These are phyloP conservation scores for Capronia epimyces DNA, from an alignment of 2,329 filamentous ascomycete genomes.

Conservation along the genomic window DNA sequence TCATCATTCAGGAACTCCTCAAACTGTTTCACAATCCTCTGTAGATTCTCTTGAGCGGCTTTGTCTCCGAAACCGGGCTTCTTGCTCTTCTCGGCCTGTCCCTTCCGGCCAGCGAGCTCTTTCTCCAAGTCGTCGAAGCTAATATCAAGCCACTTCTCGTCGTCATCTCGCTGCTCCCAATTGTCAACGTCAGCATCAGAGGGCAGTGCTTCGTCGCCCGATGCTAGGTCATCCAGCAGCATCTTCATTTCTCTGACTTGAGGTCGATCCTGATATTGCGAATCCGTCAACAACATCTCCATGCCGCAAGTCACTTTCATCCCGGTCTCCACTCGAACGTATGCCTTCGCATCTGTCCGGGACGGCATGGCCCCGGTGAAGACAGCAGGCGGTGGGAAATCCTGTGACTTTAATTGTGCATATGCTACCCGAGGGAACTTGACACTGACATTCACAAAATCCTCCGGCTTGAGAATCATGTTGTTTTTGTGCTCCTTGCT, in stretches of 20 bases:
- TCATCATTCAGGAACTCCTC: constrained; percentile 87
- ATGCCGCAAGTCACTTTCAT: constrained; percentile 90
- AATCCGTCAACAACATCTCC: constrained; percentile 72
- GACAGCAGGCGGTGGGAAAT: constrained; percentile 61
- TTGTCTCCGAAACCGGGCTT: constrained; percentile 41
- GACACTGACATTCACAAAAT: constrained; percentile 72
- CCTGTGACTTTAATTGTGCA: constrained; percentile 82
- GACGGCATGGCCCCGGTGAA: constrained; percentile 46
- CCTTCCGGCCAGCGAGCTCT: constrained; percentile 60
- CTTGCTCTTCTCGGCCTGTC: constrained; percentile 22
- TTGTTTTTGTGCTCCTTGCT: constrained; percentile 46
- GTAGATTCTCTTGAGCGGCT: constrained; percentile 54
- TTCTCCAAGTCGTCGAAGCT: constrained; percentile 82
- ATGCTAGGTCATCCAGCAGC: constrained; percentile 67
- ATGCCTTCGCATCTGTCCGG: constrained; percentile 42
- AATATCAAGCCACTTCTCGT: constrained; percentile 89
- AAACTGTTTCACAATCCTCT: constrained; percentile 90
- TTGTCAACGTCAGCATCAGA: constrained; percentile 63
- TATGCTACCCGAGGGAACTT: constrained; percentile 85
- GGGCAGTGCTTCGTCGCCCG: constrained; percentile 67
- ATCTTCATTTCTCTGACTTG: constrained; percentile 69
- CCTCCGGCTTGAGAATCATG: constrained; percentile 65
- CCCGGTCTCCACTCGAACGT: constrained; percentile 58
- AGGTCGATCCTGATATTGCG: constrained; percentile 62
- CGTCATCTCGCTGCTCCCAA: constrained; percentile 71